These are phyloP conservation scores for Platanthera zijinensis DNA, from an alignment of 106 monocot species.

Conservation along the genomic window DNA sequence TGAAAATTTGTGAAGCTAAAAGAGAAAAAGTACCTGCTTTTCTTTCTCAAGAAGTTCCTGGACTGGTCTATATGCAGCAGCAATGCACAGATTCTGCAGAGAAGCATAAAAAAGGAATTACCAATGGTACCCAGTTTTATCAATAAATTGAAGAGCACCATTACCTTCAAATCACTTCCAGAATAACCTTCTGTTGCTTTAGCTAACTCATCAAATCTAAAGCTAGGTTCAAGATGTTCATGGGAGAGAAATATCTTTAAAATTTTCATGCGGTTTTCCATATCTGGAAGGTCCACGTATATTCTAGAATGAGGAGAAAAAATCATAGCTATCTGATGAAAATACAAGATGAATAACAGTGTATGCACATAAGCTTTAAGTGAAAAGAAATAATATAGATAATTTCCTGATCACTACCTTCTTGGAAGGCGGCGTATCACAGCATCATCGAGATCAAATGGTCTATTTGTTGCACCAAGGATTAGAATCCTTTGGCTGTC, in stretches of 20 bases:
- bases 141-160: not conserved
- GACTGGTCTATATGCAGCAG: constrained; percentile 94
- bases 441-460: constrained; percentile 99
- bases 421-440: constrained; percentile 95
- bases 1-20: not conserved
- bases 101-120: constrained; percentile 6
- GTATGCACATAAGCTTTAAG: not conserved
- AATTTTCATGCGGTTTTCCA: constrained; percentile 16
- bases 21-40: constrained; percentile 39
- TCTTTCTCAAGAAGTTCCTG: constrained; percentile 95
- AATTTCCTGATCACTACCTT: constrained; percentile 42
- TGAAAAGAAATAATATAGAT: not conserved
- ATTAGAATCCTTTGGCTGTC: constrained; percentile 92
- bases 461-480: constrained; percentile 95
- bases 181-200: constrained; percentile 97
- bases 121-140: not conserved
- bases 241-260: constrained; percentile 5
- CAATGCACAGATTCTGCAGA: constrained; percentile 87
- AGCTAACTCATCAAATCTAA: constrained; percentile 73
- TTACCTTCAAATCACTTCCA: constrained; percentile 96
- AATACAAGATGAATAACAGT: not conserved
- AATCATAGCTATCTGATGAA: not conserved
- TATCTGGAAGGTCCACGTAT: constrained; percentile 92
- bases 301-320: constrained; percentile 36
- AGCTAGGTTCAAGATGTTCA: constrained; percentile 39